phyloP scores from a whole-genome alignment of 768 basidiomycete genomes.

The Tulasnella sp. region DNA sequence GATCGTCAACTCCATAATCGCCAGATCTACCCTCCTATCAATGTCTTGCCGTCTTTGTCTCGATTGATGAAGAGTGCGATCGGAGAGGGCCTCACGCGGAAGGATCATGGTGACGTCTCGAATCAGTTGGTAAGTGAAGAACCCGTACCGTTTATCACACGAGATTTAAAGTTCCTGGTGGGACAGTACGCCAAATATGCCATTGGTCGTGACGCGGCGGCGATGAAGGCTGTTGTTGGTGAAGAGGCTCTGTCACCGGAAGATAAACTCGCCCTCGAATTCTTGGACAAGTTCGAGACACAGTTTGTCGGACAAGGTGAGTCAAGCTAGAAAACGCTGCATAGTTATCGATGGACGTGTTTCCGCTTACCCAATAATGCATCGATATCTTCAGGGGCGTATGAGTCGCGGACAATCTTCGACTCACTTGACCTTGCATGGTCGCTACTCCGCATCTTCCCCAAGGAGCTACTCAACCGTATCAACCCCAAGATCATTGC shows the following conservation, averaged over 20 bases:
- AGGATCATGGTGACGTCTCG: slow-evolving; percentile 98
- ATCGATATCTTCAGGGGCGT: slow-evolving; percentile 51
- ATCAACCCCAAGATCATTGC: slow-evolving; percentile 94
- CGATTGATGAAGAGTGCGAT: slow-evolving; percentile 99
- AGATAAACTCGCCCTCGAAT: slow-evolving; percentile 94
- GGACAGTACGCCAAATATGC: slow-evolving; percentile 92
- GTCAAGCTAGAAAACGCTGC: slow-evolving; percentile 19
- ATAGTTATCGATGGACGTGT: not conserved
- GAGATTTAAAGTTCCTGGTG: not conserved
- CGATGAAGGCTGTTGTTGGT: slow-evolving; percentile 99
- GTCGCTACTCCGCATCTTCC: slow-evolving; percentile 95
- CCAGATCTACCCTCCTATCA: slow-evolving; percentile 98
- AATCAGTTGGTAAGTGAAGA: slow-evolving; percentile 78
- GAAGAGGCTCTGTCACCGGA: slow-evolving; percentile 92
- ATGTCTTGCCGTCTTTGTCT: slow-evolving; percentile 95
- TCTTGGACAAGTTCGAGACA: slow-evolving; percentile 94
- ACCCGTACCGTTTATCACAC: no score
- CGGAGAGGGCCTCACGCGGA: slow-evolving; percentile 92
- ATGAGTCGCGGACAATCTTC: slow-evolving; percentile 92
- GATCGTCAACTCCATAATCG: slow-evolving; percentile 95
- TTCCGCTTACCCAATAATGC: not conserved
- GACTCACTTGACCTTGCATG: slow-evolving; percentile 96
- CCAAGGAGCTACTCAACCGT: slow-evolving; percentile 95
- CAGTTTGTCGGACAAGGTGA: slow-evolving; percentile 94
- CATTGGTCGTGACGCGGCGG: slow-evolving; percentile 90